Conservation (phyloP, 805 yeast genomes). For the Kluyveromyces lactis region DNA sequence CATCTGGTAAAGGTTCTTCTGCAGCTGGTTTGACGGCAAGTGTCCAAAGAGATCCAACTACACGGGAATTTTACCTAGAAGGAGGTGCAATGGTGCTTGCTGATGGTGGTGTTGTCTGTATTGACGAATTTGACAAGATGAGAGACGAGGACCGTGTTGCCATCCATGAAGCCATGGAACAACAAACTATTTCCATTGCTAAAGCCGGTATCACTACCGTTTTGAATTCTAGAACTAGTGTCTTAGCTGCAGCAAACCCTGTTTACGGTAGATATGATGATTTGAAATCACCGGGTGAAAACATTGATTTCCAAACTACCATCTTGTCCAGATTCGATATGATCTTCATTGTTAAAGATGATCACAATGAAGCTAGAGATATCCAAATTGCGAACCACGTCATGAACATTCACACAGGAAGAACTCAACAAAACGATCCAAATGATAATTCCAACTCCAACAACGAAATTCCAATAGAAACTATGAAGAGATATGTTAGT, state of each 20-base stretch:
- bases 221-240: conserved; percentile 91
- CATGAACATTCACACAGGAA: conserved; percentile 87
- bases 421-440: conserved; percentile 35
- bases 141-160: conserved; percentile 98
- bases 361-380: conserved; percentile 80
- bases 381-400: conserved; percentile 89
- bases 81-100: conserved; percentile 99
- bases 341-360: conserved; percentile 96
- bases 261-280: conserved; percentile 95
- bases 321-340: conserved; percentile 95
- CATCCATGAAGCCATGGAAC: conserved; percentile 99
- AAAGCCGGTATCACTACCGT: conserved; percentile 98
- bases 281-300: conserved; percentile 93
- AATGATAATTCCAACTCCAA: conserved; percentile 41
- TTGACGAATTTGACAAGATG: conserved; percentile 99
- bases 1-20: conserved; percentile 98
- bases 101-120: conserved; percentile 98
- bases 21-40: conserved; percentile 99
- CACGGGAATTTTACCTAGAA: conserved; percentile 90
- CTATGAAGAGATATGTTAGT: conserved; percentile 86
- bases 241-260: conserved; percentile 97
- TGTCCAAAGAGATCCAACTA: conserved; percentile 82
- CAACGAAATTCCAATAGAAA: conserved; percentile 82
- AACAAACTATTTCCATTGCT: conserved; percentile 96
- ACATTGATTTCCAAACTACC: conserved; percentile 95